These are phyloP conservation scores for Schizochytrium sp. DNA, from an alignment of 108 stramenopile species.

Conservation along the genomic window DNA sequence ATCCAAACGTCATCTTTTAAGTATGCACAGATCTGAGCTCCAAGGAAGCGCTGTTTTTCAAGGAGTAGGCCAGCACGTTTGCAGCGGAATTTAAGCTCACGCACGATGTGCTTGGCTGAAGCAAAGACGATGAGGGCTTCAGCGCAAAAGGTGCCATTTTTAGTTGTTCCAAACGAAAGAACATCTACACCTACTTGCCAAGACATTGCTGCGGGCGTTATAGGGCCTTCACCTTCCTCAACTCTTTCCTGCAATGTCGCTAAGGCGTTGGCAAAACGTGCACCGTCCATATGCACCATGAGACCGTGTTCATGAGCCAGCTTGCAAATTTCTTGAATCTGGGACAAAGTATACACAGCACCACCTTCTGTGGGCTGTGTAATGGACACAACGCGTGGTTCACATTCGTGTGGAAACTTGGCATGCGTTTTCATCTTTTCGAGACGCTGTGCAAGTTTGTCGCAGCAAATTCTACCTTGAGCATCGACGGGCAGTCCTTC, in stretches of 20 bases:
- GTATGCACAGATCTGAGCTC: conserved; percentile 37
- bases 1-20: background rate
- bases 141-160: conserved; percentile 31
- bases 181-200: conserved; percentile 25
- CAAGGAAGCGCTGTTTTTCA: conserved; percentile 28
- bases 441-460: background rate
- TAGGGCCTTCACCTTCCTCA: background rate
- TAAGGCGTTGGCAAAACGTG: conserved; percentile 46
- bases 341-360: background rate
- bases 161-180: conserved; percentile 38
- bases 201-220: conserved; percentile 28
- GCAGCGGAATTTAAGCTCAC: background rate
- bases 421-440: background rate
- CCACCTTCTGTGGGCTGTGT: conserved; percentile 40
- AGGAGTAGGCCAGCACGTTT: conserved; percentile 17
- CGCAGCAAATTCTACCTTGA: background rate
- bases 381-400: background rate
- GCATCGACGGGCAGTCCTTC: background rate
- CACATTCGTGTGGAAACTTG: background rate
- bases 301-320: background rate
- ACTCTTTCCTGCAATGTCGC: background rate
- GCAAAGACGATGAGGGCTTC: conserved; percentile 34
- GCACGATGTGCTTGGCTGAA: background rate
- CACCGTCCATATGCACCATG: conserved; percentile 52
- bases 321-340: background rate